Evolutionary conservation across 495 filamentous ascomycete genomes (phyloP), one percentile per base, ranked within the genome.

Genomic region (Tuber magnatum): DNA sequence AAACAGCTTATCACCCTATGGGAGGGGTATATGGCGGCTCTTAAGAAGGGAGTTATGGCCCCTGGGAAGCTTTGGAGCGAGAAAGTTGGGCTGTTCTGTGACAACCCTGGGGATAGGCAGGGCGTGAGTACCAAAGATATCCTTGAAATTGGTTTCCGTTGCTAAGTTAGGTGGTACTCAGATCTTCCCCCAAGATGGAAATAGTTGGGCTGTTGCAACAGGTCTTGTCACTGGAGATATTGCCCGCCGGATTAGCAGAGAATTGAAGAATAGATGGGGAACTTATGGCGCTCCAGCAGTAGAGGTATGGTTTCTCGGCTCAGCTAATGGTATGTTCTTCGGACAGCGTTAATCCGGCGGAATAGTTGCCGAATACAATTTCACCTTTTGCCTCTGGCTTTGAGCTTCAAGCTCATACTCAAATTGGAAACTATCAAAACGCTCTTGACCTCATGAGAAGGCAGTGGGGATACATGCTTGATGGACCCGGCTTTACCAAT

Each of bases 401-500:
- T 73, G 89, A 91, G 77, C 84, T 91, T 32, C 86, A 89, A 80
- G 88, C 86, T 14, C 89, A 91, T 77, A 84, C 86, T 46, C 82
- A 84, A 8, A 87, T 86, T 0, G 83, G 84, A 8, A 83, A 87
- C 65, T 75, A 84, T 28, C 81, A 82, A 39, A 83, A 84, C 6
- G 89, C 88, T 1, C 83, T 91, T 35, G 87, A 88, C 40, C 85
- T 91, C 8, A 88, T 89, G 78, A 83, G 86, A 24, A 83, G 86
- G 10, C 86, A 86, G 80, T 91, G 90, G 89, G 88, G 87, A 22
- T 89, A 88, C 84, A 88, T 90, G 83, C 86, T 91, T 48, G 85
- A 90, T 75, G 87, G 89, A 69, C 85, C 85, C 4, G 87, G 88
- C 65, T 87, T 89, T 77, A 91, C 89, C 3, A 88, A 89, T 73